These are phyloP conservation scores for Rusavskia elegans DNA, from an alignment of 495 filamentous ascomycete species.

Conservation along the genomic window DNA sequence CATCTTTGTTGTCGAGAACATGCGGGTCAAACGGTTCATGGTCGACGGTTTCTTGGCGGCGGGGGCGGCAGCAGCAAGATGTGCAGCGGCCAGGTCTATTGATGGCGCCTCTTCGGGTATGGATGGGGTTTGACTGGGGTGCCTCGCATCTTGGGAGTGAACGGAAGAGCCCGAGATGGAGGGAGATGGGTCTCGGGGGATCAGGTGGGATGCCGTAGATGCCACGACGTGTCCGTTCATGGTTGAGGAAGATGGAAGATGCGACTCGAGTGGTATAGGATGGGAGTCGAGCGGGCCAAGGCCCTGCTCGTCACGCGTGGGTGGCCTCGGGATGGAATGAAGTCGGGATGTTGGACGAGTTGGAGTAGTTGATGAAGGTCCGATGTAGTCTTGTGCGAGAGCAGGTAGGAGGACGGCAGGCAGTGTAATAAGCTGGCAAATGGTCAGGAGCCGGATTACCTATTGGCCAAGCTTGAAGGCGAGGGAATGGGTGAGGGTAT, in stretches of 20 bases:
- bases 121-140: background rate
- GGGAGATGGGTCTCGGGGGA: slow-evolving; percentile 9
- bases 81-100: background rate
- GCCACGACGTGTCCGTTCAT: slow-evolving; percentile 12
- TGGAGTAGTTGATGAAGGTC: background rate
- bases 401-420: background rate
- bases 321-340: background rate
- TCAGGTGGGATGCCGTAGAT: slow-evolving; percentile 5
- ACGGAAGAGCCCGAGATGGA: slow-evolving; percentile 10
- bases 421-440: background rate
- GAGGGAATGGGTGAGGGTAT: background rate
- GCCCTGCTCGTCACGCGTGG: slow-evolving; percentile 6
- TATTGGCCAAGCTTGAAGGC: background rate
- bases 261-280: background rate
- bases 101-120: slow-evolving; percentile 7
- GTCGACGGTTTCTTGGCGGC: slow-evolving; percentile 34
- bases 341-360: too few species aligned
- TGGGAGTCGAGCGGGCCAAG: slow-evolving; percentile 9
- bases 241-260: background rate
- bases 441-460: background rate
- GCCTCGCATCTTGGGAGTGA: slow-evolving; percentile 14
- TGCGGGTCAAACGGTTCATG: slow-evolving; percentile 42
- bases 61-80: slow-evolving; percentile 10
- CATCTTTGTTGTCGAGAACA: slow-evolving; percentile 30
- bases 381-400: background rate